Evolutionary conservation across 495 filamentous ascomycete genomes (phyloP).

Genomic region (Recurvomyces mirabilis): DNA sequence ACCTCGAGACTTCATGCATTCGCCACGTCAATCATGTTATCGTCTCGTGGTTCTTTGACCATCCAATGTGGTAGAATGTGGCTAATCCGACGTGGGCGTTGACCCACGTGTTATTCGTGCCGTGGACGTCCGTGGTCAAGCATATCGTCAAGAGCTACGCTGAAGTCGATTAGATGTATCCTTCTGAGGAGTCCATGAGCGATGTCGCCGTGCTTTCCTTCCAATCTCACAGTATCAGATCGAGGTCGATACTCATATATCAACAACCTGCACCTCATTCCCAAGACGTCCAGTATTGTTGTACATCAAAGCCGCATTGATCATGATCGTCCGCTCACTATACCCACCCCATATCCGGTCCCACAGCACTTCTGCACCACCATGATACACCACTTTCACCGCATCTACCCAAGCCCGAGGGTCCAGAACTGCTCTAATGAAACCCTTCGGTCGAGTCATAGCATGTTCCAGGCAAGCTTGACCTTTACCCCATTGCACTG

Average conservation of each 20-base stretch:
- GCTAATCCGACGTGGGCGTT: no score
- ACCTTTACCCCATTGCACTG: slow-evolving; percentile 66
- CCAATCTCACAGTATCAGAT: no score
- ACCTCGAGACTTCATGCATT: no score
- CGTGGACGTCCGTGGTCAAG: no score
- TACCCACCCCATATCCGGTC: slow-evolving; percentile 54
- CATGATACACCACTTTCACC: slow-evolving; percentile 48
- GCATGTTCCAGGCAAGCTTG: slow-evolving; percentile 61
- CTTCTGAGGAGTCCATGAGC: no score
- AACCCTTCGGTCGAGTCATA: slow-evolving; percentile 33
- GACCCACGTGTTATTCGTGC: no score
- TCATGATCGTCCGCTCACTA: slow-evolving; percentile 45
- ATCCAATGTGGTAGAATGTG: no score
- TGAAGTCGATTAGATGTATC: no score
- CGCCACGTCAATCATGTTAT: no score
- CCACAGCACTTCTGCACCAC: slow-evolving; percentile 57
- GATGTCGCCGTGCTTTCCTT: no score
- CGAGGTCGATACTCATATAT: slow-evolving; percentile 25
- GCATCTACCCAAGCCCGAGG: slow-evolving; percentile 51
- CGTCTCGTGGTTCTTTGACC: no score
- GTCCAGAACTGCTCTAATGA: slow-evolving; percentile 43
- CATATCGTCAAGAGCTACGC: no score
- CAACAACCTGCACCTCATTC: slow-evolving; percentile 54
- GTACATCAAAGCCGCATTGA: slow-evolving; percentile 70
- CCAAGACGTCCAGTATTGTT: slow-evolving; percentile 51